Percentiles rank a stretch among this genome's conserved stretches.
Evolutionary conservation across 208 protist species (phyloP).

Genomic region (Trichomonas vaginalis): DNA sequence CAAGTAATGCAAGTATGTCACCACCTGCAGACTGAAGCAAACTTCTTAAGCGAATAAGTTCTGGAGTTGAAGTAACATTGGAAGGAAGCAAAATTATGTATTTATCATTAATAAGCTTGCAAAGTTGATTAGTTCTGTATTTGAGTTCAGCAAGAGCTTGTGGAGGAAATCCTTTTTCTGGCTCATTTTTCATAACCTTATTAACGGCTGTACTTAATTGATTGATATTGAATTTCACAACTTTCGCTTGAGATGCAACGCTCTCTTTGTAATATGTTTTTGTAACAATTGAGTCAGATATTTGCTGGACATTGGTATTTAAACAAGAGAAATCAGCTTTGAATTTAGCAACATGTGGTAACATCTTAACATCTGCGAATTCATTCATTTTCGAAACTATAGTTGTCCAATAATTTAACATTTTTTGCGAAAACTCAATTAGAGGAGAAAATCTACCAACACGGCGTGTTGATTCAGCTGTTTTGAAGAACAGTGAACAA

Average conservation of each 20-base stretch:
- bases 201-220: neutral
- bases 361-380: neutral
- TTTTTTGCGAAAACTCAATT: neutral
- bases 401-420: neutral
- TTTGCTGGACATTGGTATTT: neutral
- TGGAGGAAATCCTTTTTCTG: neutral
- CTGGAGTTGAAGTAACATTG: neutral
- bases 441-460: neutral
- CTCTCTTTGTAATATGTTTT: neutral
- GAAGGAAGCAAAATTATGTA: neutral
- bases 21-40: neutral
- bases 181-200: neutral
- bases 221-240: neutral
- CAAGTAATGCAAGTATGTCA: neutral
- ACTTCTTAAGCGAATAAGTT: neutral
- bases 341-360: neutral
- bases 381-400: neutral
- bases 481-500: neutral
- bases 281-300: neutral
- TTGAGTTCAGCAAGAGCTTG: neutral
- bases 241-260: neutral
- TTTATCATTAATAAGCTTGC: neutral
- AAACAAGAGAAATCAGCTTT: neutral
- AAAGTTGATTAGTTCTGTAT: neutral
- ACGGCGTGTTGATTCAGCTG: neutral